phyloP scores from a whole-genome alignment of 1,139 yeast genomes.

The Arxiozyma slooffiae region DNA sequence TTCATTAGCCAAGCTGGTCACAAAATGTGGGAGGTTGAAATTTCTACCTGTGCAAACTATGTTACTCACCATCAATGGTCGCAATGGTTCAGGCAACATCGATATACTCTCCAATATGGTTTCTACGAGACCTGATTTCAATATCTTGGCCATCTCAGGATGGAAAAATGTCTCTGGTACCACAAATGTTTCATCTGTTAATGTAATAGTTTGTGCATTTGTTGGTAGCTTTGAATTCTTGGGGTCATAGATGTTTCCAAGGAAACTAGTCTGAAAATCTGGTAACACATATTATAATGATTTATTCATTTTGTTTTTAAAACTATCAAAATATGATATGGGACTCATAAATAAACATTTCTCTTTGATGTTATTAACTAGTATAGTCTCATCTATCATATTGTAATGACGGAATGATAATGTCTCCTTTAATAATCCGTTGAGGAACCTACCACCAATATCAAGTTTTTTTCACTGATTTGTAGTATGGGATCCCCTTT shows the following conservation, averaged over 20 bases:
- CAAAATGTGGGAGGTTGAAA: slow-evolving; percentile 58
- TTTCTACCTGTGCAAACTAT: slow-evolving; percentile 79
- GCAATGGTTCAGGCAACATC: slow-evolving; percentile 61
- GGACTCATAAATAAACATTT: slow-evolving; percentile 63
- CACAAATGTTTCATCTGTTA: slow-evolving; percentile 77
- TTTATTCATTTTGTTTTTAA: slow-evolving; percentile 36
- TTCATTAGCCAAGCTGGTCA: slow-evolving; percentile 48
- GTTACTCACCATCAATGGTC: slow-evolving; percentile 73
- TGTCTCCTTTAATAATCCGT: slow-evolving; percentile 73
- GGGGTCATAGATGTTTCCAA: slow-evolving; percentile 49
- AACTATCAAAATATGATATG: slow-evolving; percentile 48
- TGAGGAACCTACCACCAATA: slow-evolving; percentile 77
- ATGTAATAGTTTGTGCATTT: slow-evolving; percentile 55
- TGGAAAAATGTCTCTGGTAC: slow-evolving; percentile 81
- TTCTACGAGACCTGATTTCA: slow-evolving; percentile 63
- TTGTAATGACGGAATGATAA: slow-evolving; percentile 89
- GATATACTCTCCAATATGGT: slow-evolving; percentile 62
- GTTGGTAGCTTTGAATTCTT: slow-evolving; percentile 24
- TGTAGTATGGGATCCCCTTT: slow-evolving; percentile 68
- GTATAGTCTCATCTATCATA: slow-evolving; percentile 79
- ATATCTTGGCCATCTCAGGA: slow-evolving; percentile 74
- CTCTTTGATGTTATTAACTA: slow-evolving; percentile 82
- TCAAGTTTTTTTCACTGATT: slow-evolving; percentile 58
- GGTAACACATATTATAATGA: slow-evolving; percentile 71
- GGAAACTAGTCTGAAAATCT: slow-evolving; percentile 68